A percentile compares a stretch with the other conserved stretches of the same genome.
These are phyloP conservation scores for Microstegium vimineum DNA, from an alignment of 176 grass and related monocot species.

Conservation along the genomic window DNA sequence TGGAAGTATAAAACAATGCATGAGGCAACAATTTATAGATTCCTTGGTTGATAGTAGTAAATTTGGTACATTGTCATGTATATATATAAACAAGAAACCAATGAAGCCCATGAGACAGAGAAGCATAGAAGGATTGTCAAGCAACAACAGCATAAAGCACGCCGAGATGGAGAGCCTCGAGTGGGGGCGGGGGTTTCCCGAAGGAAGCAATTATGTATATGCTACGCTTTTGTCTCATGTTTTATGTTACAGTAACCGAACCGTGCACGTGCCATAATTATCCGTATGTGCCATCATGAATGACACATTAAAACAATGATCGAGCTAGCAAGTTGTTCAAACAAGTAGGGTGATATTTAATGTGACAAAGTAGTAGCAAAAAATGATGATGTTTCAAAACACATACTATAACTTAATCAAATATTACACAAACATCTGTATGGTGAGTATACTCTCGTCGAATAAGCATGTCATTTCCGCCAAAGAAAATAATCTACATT, in stretches of 20 bases:
- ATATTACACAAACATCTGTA: background rate
- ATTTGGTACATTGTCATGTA: no score
- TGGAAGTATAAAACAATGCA: no score
- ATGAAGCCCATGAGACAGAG: no score
- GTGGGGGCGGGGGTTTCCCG: no score
- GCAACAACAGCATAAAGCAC: no score
- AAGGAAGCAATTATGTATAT: background rate
- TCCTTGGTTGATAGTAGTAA: no score
- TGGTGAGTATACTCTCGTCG: background rate
- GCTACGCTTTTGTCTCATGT: background rate
- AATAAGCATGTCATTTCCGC: background rate
- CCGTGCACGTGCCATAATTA: background rate
- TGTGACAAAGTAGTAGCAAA: background rate
- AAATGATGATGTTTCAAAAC: background rate
- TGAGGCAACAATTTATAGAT: no score
- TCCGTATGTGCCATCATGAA: background rate
- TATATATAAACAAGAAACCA: no score
- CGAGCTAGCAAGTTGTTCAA: background rate
- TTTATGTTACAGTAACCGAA: background rate
- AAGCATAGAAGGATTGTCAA: no score
- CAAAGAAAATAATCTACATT: background rate
- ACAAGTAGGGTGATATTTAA: background rate
- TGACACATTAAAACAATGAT: background rate
- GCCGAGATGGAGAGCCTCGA: no score
- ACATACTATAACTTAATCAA: background rate